Base-by-base conservation (phyloP, 345 rosid species). In the Citrus reticulata region DNA sequence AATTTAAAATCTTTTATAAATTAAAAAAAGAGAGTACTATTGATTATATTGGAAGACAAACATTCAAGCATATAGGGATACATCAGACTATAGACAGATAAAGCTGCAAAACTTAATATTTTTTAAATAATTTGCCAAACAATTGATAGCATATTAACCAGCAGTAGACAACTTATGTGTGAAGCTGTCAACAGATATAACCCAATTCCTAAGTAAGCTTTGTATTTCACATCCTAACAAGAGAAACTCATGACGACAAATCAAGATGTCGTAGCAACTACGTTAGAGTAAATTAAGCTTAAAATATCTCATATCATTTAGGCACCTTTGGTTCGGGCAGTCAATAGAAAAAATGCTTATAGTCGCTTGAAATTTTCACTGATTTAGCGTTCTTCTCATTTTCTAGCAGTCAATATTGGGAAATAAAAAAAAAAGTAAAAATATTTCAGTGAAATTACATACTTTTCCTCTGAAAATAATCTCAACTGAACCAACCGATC, bases 401-500 rank as follows among this genome's bases (percentile, higher is more conserved):
- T 69, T 70, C 73, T 16, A 49, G 59, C 58, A 46, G 54, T 46
- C 73, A 16, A 7, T 34, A 25, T 46, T 25, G 32, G 0, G 25
- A 39, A 24, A 24, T 24, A 24, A 39, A 39, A 39, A 37, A 39
- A 29, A 40, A 40, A 74, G 17, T 59, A 24, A 9, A 2, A 74
- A 61, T 3, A 61, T 30, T 9, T 25, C 11, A 42, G 70, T 1
- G 24, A 46, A 27, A 24, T 54, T 32, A 22, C 72, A 13, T 76
- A 75, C 71, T 49, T 63, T 42, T 75, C 70, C 49, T 75, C 71
- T 0, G 59, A 61, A 62, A 91, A 86, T 66, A 96, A 78, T 81
- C 97, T 81, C 81, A 96, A 77, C 81, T 96, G 95, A 80, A 91
- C 83, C 80, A 96, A 71, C 17, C 97, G 80, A 82, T 96, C 97